phyloP scores from a whole-genome alignment of 305 asterid species.

The Fraxinus albicans region DNA sequence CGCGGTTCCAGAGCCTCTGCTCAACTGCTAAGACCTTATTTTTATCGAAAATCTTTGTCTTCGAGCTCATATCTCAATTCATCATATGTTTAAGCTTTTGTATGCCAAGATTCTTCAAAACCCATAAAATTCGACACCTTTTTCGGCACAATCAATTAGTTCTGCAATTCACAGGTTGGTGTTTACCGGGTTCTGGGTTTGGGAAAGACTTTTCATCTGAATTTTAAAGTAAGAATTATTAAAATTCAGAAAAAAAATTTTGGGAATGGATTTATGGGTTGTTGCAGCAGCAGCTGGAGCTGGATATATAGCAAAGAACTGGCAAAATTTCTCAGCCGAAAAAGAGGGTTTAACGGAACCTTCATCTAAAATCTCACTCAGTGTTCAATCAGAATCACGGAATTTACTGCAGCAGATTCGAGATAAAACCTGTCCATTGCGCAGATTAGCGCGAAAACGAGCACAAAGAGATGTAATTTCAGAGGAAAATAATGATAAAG shows the following conservation, averaged over 20 bases:
- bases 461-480: conserved; percentile 16
- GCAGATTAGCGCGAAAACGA: conserved; percentile 38
- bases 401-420: conserved; percentile 61
- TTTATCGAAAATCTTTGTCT: background rate
- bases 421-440: conserved; percentile 59
- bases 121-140: background rate
- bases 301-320: conserved; percentile 62
- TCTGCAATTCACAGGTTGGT: background rate
- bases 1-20: background rate
- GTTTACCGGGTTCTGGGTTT: background rate
- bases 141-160: background rate
- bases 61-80: background rate
- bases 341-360: conserved; percentile 29
- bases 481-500: conserved; percentile 19
- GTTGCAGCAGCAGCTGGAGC: conserved; percentile 89
- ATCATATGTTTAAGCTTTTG: background rate
- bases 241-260: background rate
- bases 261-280: conserved; percentile 71
- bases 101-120: background rate
- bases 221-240: background rate
- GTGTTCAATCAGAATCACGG: conserved; percentile 37
- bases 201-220: background rate
- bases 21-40: background rate
- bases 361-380: conserved; percentile 30
- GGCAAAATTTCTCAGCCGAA: conserved; percentile 47